Evolutionary conservation across 805 yeast species (phyloP), one percentile per base, ranked within the genome.

Genomic region (Candida sakaeoensis): DNA sequence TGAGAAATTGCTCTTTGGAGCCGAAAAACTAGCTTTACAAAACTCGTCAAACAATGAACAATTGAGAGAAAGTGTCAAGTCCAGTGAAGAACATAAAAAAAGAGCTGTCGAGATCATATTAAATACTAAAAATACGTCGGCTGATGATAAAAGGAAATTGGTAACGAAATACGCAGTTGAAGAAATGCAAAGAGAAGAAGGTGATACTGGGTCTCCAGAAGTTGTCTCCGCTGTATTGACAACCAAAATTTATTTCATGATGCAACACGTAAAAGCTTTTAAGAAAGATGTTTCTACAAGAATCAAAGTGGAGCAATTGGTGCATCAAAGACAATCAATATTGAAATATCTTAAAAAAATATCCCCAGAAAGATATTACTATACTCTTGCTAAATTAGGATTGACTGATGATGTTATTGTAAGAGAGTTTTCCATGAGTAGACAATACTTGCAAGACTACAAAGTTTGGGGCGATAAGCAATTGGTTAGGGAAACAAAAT

Each of bases 151-250:
- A 42, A 68, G 73, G 52, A 76, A 77, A 48, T 58, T 77, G 49
- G 84, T 87, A 21, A 68, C 78, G 2, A 63, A 64, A 33, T 59
- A 83, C 33, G 96, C 97, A 1, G 72, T 79, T 37, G 65, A 75
- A 50, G 97, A 91, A 64, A 90, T 91, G 61, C 80, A 79, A 51
- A 74, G 95, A 53, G 72, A 75, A 47, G 88, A 81, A 33, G 96
- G 95, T 39, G 98, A 93, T 59, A 86, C 96, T 1, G 97, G 95
- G 2, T 86, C 96, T 2, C 80, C 95, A 39, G 98, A 91, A 64
- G 96, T 90, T 18, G 97, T 90, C 63, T 96, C 98, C 2, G 98
- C 97, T 2, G 75, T 86, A 19, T 66, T 82, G 66, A 88, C 98
- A 0, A 82, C 87, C 36, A 77, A 78, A 53, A 87, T 93, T 50